A percentile compares a stretch with the other conserved stretches of the same genome.
Evolutionary conservation across 148 eudicot species (phyloP).

Genomic region (Rhododendron ovatum): DNA sequence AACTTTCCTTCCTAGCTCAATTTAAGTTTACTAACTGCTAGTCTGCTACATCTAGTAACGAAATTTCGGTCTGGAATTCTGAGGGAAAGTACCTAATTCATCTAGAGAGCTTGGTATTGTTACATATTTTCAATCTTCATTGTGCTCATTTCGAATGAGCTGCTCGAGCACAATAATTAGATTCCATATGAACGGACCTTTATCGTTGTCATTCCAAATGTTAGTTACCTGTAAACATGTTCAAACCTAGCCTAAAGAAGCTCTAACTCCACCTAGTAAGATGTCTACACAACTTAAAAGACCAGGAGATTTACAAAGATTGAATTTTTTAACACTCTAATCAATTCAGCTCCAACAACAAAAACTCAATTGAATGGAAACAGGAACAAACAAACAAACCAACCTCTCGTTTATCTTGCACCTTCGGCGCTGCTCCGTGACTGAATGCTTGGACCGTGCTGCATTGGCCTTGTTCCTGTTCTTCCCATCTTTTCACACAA

Average conservation of each 20-base stretch:
- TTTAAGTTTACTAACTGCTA: not conserved
- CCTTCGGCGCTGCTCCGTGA: constrained; percentile 89
- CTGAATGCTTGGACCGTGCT: constrained; percentile 82
- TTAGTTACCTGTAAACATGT: not conserved
- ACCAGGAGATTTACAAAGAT: not conserved
- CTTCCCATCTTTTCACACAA: constrained; percentile 53
- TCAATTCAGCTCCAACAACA: not conserved
- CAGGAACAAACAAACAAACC: constrained; percentile 27
- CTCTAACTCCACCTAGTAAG: not conserved
- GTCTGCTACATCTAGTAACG: not conserved
- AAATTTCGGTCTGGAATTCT: not conserved
- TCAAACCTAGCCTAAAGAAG: not conserved
- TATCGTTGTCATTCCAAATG: not conserved
- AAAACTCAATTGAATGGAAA: not conserved
- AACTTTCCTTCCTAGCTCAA: not conserved
- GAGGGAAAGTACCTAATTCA: not conserved
- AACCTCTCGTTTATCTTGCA: constrained; percentile 96
- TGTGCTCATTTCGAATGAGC: not conserved
- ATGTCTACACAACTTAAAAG: not conserved
- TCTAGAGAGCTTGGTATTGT: not conserved
- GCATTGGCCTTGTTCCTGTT: constrained; percentile 63
- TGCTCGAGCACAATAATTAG: not conserved
- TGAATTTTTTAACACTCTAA: too few species aligned
- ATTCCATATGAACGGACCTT: not conserved
- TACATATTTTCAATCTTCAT: not conserved